Percentiles rank a stretch among this genome's conserved stretches.
phyloP scores from a whole-genome alignment of 306 rosid species.

The Quercus robur region DNA sequence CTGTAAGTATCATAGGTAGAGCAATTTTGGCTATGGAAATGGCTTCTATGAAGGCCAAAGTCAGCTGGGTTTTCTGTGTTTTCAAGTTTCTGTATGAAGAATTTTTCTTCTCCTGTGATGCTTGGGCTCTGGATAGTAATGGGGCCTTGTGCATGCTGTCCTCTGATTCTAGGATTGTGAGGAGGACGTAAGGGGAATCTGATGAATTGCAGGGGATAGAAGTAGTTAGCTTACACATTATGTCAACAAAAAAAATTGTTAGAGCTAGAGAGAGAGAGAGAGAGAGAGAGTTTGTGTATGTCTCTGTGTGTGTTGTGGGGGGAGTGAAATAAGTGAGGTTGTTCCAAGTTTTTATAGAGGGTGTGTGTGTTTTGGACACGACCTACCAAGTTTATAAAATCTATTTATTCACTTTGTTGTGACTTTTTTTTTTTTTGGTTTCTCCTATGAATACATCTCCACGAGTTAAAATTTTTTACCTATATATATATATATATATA shows the following conservation, averaged over 20 bases:
- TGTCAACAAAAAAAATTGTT: not conserved
- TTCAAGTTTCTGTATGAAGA: not conserved
- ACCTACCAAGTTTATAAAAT: too few species aligned
- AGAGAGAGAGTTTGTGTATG: not conserved
- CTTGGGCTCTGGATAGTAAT: constrained; percentile 28
- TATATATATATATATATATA: too few species aligned
- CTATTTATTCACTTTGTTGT: too few species aligned
- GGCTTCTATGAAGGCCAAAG: constrained; percentile 37
- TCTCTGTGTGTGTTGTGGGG: not conserved
- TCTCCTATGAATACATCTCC: too few species aligned
- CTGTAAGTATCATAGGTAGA: constrained; percentile 77
- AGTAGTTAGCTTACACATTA: constrained; percentile 21
- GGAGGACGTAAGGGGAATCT: not conserved
- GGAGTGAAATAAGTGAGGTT: not conserved
- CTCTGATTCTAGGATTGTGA: not conserved
- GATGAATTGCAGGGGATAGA: constrained; percentile 16
- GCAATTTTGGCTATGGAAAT: constrained; percentile 53
- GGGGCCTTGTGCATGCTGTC: constrained; percentile 14
- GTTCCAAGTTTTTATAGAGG: constrained; percentile 40
- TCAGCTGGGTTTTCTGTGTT: constrained; percentile 23
- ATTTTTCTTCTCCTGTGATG: constrained; percentile 4
- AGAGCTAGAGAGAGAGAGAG: not conserved
- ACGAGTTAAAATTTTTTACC: too few species aligned
- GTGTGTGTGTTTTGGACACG: too few species aligned
- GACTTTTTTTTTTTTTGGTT: too few species aligned